Conservation (phyloP, 2,329 filamentous ascomycete genomes). For the Trichoderma sp. region DNA sequence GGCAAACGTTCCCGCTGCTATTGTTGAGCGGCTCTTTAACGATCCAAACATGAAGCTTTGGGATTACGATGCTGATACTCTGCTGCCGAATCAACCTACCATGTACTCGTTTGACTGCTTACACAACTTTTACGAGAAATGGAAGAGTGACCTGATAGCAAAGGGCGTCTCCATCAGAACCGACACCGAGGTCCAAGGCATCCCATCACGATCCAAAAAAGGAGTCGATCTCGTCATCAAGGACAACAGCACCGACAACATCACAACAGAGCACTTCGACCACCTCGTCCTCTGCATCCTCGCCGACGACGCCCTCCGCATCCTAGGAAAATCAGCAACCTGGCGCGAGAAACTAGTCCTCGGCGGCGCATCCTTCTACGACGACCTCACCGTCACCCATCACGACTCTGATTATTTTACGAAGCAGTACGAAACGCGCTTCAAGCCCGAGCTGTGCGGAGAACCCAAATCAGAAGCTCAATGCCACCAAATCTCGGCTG, state of each 20-base stretch:
- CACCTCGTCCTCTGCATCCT: slow-evolving; percentile 65
- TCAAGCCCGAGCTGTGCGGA: slow-evolving; percentile 50
- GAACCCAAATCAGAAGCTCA: slow-evolving; percentile 44
- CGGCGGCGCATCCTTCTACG: slow-evolving; percentile 66
- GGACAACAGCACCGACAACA: slow-evolving; percentile 50
- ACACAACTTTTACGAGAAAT: slow-evolving; percentile 58
- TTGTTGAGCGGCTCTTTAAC: slow-evolving; percentile 60
- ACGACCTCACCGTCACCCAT: slow-evolving; percentile 71
- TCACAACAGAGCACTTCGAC: slow-evolving; percentile 56
- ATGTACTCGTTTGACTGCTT: slow-evolving; percentile 68
- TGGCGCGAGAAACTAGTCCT: slow-evolving; percentile 65
- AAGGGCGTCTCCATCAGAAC: slow-evolving; percentile 57
- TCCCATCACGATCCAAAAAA: slow-evolving; percentile 50
- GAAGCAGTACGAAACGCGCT: slow-evolving; percentile 64
- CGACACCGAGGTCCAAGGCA: slow-evolving; percentile 53
- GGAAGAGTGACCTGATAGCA: slow-evolving; percentile 52
- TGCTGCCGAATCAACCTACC: slow-evolving; percentile 58
- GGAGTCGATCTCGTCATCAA: slow-evolving; percentile 54
- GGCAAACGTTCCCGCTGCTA: slow-evolving; percentile 66
- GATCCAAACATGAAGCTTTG: slow-evolving; percentile 60
- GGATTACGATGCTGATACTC: slow-evolving; percentile 54
- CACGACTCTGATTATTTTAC: slow-evolving; percentile 64
- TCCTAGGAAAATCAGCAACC: slow-evolving; percentile 57
- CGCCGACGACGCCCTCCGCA: slow-evolving; percentile 62
- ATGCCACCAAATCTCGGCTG: slow-evolving; percentile 40